These are phyloP conservation scores for Oidiodendron maius DNA, from an alignment of 495 filamentous ascomycete species.

Conservation along the genomic window DNA sequence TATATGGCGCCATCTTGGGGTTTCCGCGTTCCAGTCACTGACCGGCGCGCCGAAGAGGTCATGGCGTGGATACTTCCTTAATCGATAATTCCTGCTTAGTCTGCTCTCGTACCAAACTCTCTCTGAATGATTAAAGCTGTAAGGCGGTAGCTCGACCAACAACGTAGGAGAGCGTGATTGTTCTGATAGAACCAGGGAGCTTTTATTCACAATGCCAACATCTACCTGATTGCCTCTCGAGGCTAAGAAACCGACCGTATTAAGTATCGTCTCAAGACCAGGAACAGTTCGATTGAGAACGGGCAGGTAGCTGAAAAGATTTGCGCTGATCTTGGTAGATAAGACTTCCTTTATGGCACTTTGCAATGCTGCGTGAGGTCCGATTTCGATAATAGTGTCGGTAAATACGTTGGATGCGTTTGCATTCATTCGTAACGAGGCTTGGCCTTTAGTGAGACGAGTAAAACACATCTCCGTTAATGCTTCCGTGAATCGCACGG, in stretches of 20 bases:
- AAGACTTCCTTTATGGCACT: constrained; percentile 27
- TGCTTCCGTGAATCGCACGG: constrained; percentile 50
- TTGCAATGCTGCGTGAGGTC: constrained; percentile 46
- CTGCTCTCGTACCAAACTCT: constrained; percentile 27
- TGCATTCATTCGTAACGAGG: neutral
- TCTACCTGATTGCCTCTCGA: constrained; percentile 17
- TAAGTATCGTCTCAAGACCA: constrained; percentile 37
- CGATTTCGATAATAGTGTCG: constrained; percentile 39
- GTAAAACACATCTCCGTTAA: constrained; percentile 14
- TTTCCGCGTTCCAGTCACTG: neutral
- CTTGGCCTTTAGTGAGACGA: neutral
- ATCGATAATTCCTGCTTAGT: constrained; percentile 24
- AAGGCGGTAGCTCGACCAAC: constrained; percentile 36
- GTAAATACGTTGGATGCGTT: constrained; percentile 12
- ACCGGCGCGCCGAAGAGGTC: constrained; percentile 21
- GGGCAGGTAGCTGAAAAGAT: constrained; percentile 30
- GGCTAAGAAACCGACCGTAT: constrained; percentile 28
- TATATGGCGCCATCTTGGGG: constrained; percentile 10
- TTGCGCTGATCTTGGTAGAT: neutral
- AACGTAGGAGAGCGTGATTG: constrained; percentile 28
- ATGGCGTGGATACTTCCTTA: constrained; percentile 14
- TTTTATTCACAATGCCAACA: constrained; percentile 18
- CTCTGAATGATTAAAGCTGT: constrained; percentile 27
- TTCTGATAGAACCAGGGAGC: neutral
- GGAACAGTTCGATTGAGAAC: constrained; percentile 28